phyloP scores from a whole-genome alignment of 208 protist species.

The Leptomonas pyrrhocoris region DNA sequence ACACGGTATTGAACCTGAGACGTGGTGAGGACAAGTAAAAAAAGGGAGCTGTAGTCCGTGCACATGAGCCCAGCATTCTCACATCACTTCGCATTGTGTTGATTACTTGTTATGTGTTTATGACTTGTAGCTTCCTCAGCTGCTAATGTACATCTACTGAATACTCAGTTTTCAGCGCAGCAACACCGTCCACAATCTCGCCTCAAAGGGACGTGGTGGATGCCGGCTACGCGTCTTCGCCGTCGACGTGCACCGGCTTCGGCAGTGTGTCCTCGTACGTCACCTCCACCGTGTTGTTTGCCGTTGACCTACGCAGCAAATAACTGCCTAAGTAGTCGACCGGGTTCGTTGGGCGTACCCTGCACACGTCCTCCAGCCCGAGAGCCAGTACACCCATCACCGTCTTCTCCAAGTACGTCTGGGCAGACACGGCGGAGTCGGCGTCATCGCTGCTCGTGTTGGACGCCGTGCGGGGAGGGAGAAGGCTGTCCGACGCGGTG shows the following conservation, averaged over 20 bases:
- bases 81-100: background rate
- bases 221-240: conserved; percentile 4
- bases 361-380: conserved; percentile 84
- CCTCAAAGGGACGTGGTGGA: background rate
- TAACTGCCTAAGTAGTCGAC: conserved; percentile 92
- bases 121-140: background rate
- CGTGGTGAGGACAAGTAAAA: no score
- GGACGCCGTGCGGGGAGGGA: background rate
- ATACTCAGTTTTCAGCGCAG: no score
- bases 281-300: conserved; percentile 75
- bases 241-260: conserved; percentile 9
- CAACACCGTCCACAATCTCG: no score
- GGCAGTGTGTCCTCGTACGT: conserved; percentile 56
- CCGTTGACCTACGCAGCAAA: conserved; percentile 77
- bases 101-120: background rate
- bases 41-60: no score
- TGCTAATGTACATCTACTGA: conserved; percentile 12
- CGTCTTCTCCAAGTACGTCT: conserved; percentile 87
- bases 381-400: conserved; percentile 88
- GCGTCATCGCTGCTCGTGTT: background rate
- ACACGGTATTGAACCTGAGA: no score
- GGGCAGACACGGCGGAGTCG: conserved; percentile 29
- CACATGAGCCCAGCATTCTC: no score
- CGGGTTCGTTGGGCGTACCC: conserved; percentile 90
- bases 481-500: background rate